These are phyloP conservation scores for Phytophthora multivora DNA, from an alignment of 352 stramenopile species.

Conservation along the genomic window DNA sequence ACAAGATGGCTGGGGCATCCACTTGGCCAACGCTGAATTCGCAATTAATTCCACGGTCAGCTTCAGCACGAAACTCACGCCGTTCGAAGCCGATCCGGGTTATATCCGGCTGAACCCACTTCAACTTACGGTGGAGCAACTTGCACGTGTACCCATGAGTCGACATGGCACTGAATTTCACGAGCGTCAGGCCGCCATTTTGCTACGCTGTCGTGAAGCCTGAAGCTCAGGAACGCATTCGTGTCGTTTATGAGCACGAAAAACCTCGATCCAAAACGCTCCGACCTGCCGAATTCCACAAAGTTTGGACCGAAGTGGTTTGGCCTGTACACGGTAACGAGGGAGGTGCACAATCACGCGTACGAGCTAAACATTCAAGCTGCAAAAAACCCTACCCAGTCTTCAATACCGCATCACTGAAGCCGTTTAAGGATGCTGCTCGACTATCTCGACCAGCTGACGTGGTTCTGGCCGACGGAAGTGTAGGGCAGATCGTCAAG, in stretches of 20 bases:
- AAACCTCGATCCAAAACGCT: too few species aligned
- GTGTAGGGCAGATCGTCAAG: too few species aligned
- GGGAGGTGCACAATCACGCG: too few species aligned
- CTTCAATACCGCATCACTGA: too few species aligned
- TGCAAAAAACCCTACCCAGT: too few species aligned
- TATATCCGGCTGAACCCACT: not conserved
- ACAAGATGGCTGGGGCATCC: constrained; percentile 2
- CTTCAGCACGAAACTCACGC: not conserved
- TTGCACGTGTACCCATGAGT: not conserved
- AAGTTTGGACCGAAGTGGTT: too few species aligned
- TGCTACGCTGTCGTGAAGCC: not conserved
- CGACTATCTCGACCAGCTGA: too few species aligned
- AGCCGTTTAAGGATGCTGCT: too few species aligned
- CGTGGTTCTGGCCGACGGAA: too few species aligned
- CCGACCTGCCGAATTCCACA: too few species aligned
- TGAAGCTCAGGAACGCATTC: not conserved
- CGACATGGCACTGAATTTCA: not conserved
- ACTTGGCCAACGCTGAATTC: constrained; percentile 3
- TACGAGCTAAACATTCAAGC: too few species aligned
- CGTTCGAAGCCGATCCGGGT: not conserved
- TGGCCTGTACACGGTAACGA: too few species aligned
- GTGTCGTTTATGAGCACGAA: not conserved
- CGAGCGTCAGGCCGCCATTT: not conserved
- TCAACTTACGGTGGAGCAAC: not conserved
- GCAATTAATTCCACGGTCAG: not conserved